phyloP scores from a whole-genome alignment of 2,329 filamentous ascomycete genomes.

The Sclerotinia subarctica region DNA sequence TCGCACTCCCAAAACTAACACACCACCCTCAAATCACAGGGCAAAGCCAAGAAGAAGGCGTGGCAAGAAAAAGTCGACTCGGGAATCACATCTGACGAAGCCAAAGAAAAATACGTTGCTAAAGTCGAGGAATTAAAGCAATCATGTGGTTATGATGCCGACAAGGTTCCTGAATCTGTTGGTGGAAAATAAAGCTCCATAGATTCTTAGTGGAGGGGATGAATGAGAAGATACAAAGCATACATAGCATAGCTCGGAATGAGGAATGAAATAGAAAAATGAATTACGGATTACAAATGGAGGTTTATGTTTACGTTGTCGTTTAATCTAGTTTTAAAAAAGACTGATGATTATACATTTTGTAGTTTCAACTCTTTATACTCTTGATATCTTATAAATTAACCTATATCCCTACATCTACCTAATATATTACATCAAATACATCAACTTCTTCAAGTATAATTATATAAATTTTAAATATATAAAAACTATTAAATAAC shows the following conservation, averaged over 20 bases:
- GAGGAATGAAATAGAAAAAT: neutral
- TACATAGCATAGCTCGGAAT: neutral
- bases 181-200: slow-evolving; percentile 25
- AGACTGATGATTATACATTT: too few relatives aligned
- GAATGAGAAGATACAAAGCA: neutral
- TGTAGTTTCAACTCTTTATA: too few relatives aligned
- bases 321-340: too few relatives aligned
- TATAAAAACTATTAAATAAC: too few relatives aligned
- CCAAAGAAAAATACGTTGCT: slow-evolving; percentile 73
- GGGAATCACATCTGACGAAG: slow-evolving; percentile 57
- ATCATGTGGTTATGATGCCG: slow-evolving; percentile 63
- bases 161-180: slow-evolving; percentile 61
- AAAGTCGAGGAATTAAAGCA: slow-evolving; percentile 69
- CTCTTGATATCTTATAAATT: too few relatives aligned
- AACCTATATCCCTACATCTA: too few relatives aligned
- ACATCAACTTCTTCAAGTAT: too few relatives aligned
- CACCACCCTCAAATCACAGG: slow-evolving; percentile 40
- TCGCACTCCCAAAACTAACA: neutral
- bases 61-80: slow-evolving; percentile 71
- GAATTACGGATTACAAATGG: neutral
- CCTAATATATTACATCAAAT: too few relatives aligned
- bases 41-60: slow-evolving; percentile 74
- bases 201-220: neutral
- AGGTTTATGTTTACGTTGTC: too few relatives aligned
- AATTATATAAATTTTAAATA: too few relatives aligned